Percentiles rank a stretch among this genome's conserved stretches.
Evolutionary conservation across 2,329 filamentous ascomycete genomes (phyloP).

Genomic region (Claviceps lovelessii): DNA sequence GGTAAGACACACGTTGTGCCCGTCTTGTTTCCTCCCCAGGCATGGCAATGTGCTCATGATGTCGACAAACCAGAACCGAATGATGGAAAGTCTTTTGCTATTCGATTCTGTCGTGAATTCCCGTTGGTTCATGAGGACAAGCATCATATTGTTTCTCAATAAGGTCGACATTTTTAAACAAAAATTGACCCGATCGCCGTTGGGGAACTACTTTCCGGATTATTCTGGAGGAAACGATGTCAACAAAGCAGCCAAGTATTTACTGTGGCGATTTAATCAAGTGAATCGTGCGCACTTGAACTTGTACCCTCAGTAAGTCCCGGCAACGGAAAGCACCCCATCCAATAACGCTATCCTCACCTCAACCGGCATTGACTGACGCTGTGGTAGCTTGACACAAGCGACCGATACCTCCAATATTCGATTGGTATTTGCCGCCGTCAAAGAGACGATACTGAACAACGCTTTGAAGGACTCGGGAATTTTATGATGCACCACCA

Average conservation of each 20-base stretch:
- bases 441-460: conserved; percentile 97
- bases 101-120: conserved; percentile 99
- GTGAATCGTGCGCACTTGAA: conserved; percentile 94
- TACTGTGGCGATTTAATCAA: conserved; percentile 97
- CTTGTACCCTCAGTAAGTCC: conserved; percentile 86
- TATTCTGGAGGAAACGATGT: conserved; percentile 97
- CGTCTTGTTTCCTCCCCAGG: too few species aligned
- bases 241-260: conserved; percentile 93
- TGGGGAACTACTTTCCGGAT: conserved; percentile 93
- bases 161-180: conserved; percentile 98
- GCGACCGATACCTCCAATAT: conserved; percentile 98
- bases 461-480: conserved; percentile 97
- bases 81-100: conserved; percentile 95
- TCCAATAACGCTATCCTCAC: too few species aligned
- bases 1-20: conserved; percentile 34
- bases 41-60: background rate
- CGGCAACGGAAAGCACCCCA: too few species aligned
- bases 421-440: conserved; percentile 89
- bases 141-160: conserved; percentile 96
- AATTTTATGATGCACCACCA: conserved; percentile 52
- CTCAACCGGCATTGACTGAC: background rate
- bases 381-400: conserved; percentile 65
- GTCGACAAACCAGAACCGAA: conserved; percentile 60
- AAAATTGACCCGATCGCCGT: conserved; percentile 75
- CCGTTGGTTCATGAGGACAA: conserved; percentile 96